Conservation (phyloP, 768 basidiomycete species). For the Lactarius trivialis region DNA sequence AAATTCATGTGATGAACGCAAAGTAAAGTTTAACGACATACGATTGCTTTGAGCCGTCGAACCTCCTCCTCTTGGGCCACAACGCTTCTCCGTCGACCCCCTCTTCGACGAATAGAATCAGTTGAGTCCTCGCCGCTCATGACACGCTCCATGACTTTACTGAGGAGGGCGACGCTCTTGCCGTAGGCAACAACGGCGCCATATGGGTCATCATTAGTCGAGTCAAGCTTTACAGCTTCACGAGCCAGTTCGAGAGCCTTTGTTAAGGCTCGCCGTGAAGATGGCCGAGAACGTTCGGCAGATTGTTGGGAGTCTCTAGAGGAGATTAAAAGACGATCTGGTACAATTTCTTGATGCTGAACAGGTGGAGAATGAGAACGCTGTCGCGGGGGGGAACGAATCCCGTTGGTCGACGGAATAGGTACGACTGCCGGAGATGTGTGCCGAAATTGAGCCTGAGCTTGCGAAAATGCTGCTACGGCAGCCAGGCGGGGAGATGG, state of each 20-base stretch:
- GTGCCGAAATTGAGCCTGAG: conserved; percentile 41
- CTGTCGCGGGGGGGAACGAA: conserved; percentile 51
- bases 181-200: conserved; percentile 87
- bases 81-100: conserved; percentile 64
- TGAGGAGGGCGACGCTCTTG: conserved; percentile 77
- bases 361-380: conserved; percentile 27
- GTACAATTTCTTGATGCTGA: conserved; percentile 35
- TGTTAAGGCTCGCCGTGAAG: conserved; percentile 81
- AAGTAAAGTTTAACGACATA: conserved; percentile 35
- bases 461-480: conserved; percentile 56
- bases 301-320: conserved; percentile 38
- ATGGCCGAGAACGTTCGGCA: conserved; percentile 53
- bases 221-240: conserved; percentile 83
- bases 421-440: conserved; percentile 27
- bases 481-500: conserved; percentile 49
- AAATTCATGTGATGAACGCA: conserved; percentile 7
- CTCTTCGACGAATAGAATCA: conserved; percentile 50
- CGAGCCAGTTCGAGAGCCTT: conserved; percentile 81
- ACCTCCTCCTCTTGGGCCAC: conserved; percentile 93
- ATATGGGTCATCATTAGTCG: conserved; percentile 81
- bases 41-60: conserved; percentile 77
- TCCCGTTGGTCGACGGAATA: conserved; percentile 43
- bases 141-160: conserved; percentile 90
- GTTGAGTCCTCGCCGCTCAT: conserved; percentile 77
- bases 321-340: conserved; percentile 40